Evolutionary conservation across 495 filamentous ascomycete genomes (phyloP), one percentile per base, ranked within the genome.

Genomic region (Penicilliopsis zonata): DNA sequence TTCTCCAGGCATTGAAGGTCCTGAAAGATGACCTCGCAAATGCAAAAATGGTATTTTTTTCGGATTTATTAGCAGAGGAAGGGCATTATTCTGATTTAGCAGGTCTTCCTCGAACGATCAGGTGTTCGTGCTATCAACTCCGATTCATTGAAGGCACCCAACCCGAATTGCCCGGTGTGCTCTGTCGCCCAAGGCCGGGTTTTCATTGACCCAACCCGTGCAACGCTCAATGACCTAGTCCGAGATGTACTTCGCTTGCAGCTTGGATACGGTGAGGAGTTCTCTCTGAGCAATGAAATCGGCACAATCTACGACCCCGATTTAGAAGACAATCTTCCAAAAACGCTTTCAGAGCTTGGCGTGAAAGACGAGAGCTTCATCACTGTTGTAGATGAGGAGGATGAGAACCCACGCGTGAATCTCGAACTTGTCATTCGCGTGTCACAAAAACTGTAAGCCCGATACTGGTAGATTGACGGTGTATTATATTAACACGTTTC

Each of bases 1-100:
- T 96, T 3, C 61, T 99, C 5, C 82, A 99, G 53, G 77, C 86
- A 1, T 86, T 93, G 62, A 95, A 94, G 53, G 82, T 96, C 21
- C 60, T 99, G 34, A 74, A 71, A 36, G 70, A 76, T 16, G 78
- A 93, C 29, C 72, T 81, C 20, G 50, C 62, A 23, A 68, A 74
- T 43, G 69, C 73, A 0, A 77, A 71, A 41, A 74, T 67, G 59
- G 64, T 69, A 46, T 26, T 1, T 28, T 8, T 9, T 24, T 8
- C 34, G 37, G 30, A 43, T 18, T 14, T 9, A 33, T 20, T 25
- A 22, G n/a, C n/a, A n/a, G n/a, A n/a, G n/a, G n/a, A n/a, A n/a
- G n/a, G n/a, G n/a, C n/a, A n/a, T 23, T 10, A 20, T 23, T 13
- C 29, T 17, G 4, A 13, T 12, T 35, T n/a, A 15, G 15, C 18